Evolutionary conservation across 2,329 filamentous ascomycete genomes (phyloP), one percentile per base, ranked within the genome.

Genomic region (Thelonectria olida): DNA sequence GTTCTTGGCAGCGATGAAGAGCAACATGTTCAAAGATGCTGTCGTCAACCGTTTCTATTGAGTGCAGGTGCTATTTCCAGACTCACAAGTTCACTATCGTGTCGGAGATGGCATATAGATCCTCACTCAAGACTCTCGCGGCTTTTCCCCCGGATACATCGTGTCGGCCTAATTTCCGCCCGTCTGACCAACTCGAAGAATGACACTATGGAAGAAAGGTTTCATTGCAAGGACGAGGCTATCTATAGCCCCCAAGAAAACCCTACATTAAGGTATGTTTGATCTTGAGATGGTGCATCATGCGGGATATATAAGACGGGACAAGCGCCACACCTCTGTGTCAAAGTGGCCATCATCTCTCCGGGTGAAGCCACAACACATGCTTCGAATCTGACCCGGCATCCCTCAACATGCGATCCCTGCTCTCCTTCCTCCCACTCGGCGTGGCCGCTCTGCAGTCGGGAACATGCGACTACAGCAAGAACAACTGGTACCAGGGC

Each of bases 401-500:
- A n/a, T n/a, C n/a, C n/a, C 6, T 39, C 36, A 39, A 6, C 36
- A 52, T 52, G 49, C 36, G 49, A 20, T 17, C 36, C 8, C n/a
- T 41, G 8, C 38, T 53, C 17, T 42, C 39, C 7, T 17, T 31
- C 25, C 28, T 53, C 25, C 50, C 50, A 1, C 38, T 53, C 1
- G 38, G 50, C 23, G 50, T 44, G 2, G 52, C 52, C 15, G 39
- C 52, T 2, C 41, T 54, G 9, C 52, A 54, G 27, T 27, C 52
- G 4, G 52, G 52, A 19, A 54, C 39, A 20, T 54, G 52, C 41
- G 41, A 54, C 22, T 54, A 54, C 34, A 19, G 13, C 52, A 7
- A 10, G 19, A 48, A 27, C n/a, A 31, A 44, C 25, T n/a, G 27
- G 12, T 36, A 48, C 42, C 27, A 54, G 12, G 52, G 52, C 28